A percentile compares a stretch with the other conserved stretches of the same genome.
Evolutionary conservation across 805 yeast species (phyloP).

Genomic region (Lachancea mirantina): DNA sequence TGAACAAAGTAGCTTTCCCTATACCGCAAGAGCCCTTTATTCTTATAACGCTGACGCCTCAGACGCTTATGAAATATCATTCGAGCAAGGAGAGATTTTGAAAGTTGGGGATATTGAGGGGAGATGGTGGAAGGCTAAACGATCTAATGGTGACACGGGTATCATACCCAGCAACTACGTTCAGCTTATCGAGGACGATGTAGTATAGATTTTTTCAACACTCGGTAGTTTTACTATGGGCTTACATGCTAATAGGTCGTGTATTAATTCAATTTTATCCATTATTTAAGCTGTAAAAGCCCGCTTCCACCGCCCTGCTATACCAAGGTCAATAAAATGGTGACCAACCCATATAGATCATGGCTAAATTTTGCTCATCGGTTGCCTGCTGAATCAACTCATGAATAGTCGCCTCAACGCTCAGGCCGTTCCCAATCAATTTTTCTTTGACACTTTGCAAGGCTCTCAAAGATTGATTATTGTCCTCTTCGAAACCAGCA

Average conservation of each 20-base stretch:
- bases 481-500: slow-evolving; percentile 21
- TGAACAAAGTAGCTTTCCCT: slow-evolving; percentile 47
- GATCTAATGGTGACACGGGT: slow-evolving; percentile 86
- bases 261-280: background rate
- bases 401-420: slow-evolving; percentile 77
- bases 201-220: slow-evolving; percentile 1
- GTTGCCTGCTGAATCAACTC: slow-evolving; percentile 75
- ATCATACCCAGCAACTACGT: slow-evolving; percentile 95
- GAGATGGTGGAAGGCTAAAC: slow-evolving; percentile 97
- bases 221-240: background rate
- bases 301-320: too few relatives aligned
- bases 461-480: slow-evolving; percentile 75
- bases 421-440: slow-evolving; percentile 56
- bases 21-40: slow-evolving; percentile 80
- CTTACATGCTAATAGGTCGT: background rate
- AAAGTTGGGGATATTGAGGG: slow-evolving; percentile 90
- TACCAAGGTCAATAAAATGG: slow-evolving; percentile 47
- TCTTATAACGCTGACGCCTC: slow-evolving; percentile 84
- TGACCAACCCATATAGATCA: slow-evolving; percentile 80
- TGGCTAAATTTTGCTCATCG: slow-evolving; percentile 56
- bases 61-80: slow-evolving; percentile 88
- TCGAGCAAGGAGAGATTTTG: slow-evolving; percentile 83
- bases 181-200: slow-evolving; percentile 50
- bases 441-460: slow-evolving; percentile 65
- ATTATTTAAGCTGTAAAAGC: background rate